Conservation (phyloP, 768 basidiomycete genomes). For the Psilocybe tampanensis region DNA sequence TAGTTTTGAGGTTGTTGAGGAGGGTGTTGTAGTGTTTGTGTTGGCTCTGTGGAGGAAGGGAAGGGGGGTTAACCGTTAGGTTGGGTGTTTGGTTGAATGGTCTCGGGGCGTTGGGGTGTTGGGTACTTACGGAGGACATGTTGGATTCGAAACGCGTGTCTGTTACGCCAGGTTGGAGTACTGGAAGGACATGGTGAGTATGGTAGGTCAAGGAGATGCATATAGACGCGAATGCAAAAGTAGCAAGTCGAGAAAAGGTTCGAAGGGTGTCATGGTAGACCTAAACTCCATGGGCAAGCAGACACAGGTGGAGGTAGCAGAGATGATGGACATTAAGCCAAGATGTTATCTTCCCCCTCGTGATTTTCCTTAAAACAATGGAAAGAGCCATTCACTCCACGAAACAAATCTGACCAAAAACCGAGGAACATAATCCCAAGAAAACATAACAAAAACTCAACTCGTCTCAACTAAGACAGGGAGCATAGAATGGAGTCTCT, state of each 20-base stretch:
- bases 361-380: too few species aligned
- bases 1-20: conserved; percentile 79
- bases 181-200: conserved; percentile 37
- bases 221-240: too few species aligned
- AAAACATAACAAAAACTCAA: conserved; percentile 30
- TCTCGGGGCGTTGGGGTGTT: not conserved
- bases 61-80: not conserved
- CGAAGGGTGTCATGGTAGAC: too few species aligned
- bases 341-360: too few species aligned
- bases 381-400: not conserved
- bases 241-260: too few species aligned
- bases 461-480: conserved; percentile 85
- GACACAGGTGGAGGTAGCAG: too few species aligned
- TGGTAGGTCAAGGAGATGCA: not conserved
- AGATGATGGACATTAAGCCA: too few species aligned
- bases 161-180: conserved; percentile 60
- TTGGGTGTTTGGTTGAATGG: not conserved
- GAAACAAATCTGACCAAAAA: not conserved
- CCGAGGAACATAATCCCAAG: not conserved
- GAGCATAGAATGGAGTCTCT: conserved; percentile 66
- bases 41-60: conserved; percentile 50
- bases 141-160: conserved; percentile 88
- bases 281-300: too few species aligned
- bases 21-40: conserved; percentile 86
- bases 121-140: conserved; percentile 76